Base-by-base conservation (phyloP, 1,284 basidiomycete species). In the Phellinidium pouzarii region DNA sequence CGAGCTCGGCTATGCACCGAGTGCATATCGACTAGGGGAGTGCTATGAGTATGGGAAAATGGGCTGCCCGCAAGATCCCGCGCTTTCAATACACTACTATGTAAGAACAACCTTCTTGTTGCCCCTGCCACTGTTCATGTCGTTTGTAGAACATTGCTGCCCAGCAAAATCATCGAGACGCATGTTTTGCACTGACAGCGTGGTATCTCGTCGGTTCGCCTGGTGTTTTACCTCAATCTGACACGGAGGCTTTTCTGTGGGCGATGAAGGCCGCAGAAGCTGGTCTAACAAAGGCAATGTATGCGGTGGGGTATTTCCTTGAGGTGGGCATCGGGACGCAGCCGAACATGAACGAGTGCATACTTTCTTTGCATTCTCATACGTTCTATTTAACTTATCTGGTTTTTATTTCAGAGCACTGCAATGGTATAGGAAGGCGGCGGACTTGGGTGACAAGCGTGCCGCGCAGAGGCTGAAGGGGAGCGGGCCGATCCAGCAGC, bases 21-120 rank as follows among this genome's bases (percentile, higher is more conserved):
- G 89, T 62, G 95, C 95, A 42, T 94, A 95, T 73, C 86, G 94
- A 61, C 73, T 99, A 53, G 95, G 95, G 42, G 95, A 99, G 71
- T 98, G 95, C 70, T 99, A 99, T 69, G 95, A 99, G 73, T 99
- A 98, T 70, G 96, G 95, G 38, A 94, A 94, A 75, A 90, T 98
- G 84, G 94, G 93, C 12, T 99, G 95, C 64, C 95, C 95, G n/a
- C 90, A 94, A 65, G 95, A 99, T 67, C 83, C 94, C 1, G 95
- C 96, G 17, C 75, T 99, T 54, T 94, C 91, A 46, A 99, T 99
- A 63, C 95, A 99, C 71, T 99, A 98, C 72, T 99, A 99, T 70
- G 93, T 94, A 67, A 66, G 88, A 11, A 40, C 44, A 48, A 22
- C 38, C 5, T 22, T 31, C 40, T 25, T 50, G 60, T 52, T 27